Percentiles rank a stretch among this genome's conserved stretches.
phyloP scores from a whole-genome alignment of 2,329 filamentous ascomycete species.

The Pseudocercospora fuligena region DNA sequence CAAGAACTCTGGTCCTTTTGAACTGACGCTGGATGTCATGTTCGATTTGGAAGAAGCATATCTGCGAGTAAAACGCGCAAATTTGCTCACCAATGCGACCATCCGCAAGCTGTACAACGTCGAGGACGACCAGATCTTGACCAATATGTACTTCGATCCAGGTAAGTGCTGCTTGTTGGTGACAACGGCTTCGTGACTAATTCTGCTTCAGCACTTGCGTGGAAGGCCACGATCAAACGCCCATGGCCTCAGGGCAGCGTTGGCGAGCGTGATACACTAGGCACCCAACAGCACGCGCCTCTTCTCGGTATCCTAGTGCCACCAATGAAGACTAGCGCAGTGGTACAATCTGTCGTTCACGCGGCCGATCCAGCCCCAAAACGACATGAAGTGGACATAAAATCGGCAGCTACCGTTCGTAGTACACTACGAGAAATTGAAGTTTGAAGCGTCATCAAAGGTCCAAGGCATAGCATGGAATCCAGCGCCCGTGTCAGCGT shows the following conservation, averaged over 20 bases:
- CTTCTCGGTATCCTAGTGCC: too few relatives aligned
- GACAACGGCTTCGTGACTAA: too few relatives aligned
- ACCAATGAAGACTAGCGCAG: too few relatives aligned
- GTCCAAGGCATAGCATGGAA: neutral
- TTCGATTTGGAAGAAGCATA: conserved; percentile 43
- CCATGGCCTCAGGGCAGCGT: conserved; percentile 24
- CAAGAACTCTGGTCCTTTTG: too few relatives aligned
- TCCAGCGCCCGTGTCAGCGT: neutral
- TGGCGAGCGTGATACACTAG: conserved; percentile 7
- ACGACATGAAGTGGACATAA: neutral
- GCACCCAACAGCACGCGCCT: neutral
- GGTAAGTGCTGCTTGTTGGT: too few relatives aligned
- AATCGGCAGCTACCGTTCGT: neutral
- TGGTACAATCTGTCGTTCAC: too few relatives aligned
- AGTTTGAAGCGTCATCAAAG: neutral
- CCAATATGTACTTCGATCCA: conserved; percentile 49
- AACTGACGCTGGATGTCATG: conserved; percentile 48
- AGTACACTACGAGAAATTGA: conserved; percentile 1
- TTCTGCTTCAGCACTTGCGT: conserved; percentile 45
- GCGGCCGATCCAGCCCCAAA: too few relatives aligned
- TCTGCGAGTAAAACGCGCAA: conserved; percentile 29
- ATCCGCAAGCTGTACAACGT: conserved; percentile 39
- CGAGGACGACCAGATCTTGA: conserved; percentile 39
- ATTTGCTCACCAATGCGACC: conserved; percentile 41
- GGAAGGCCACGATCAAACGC: conserved; percentile 52